These are phyloP conservation scores for Heliosperma pusillum DNA, from an alignment of 148 eudicot species.

Conservation along the genomic window DNA sequence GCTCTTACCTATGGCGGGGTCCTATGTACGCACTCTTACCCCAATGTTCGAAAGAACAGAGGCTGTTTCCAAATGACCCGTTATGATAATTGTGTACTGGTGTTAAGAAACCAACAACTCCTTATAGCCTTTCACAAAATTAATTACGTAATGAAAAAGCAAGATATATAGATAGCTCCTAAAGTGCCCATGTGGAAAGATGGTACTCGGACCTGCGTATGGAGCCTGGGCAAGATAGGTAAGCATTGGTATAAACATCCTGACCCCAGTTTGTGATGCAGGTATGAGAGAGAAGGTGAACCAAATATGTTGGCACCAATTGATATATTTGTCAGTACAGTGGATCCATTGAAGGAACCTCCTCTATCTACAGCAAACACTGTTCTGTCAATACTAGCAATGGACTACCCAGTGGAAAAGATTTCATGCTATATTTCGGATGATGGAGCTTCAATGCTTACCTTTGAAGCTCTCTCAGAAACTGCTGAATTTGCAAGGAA, in stretches of 20 bases:
- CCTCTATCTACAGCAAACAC: slow-evolving; percentile 90
- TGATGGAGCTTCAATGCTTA: slow-evolving; percentile 99
- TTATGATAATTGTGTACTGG: neutral
- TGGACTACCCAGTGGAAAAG: slow-evolving; percentile 96
- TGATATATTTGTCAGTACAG: slow-evolving; percentile 95
- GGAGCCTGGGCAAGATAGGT: neutral
- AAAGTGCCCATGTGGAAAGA: too few relatives aligned
- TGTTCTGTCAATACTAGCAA: slow-evolving; percentile 77
- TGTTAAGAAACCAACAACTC: too few relatives aligned
- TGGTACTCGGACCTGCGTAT: neutral
- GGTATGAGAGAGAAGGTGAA: slow-evolving; percentile 97
- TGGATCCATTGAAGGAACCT: slow-evolving; percentile 96
- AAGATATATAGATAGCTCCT: too few relatives aligned
- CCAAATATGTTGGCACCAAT: slow-evolving; percentile 88
- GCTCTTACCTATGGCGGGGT: neutral
- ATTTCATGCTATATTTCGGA: slow-evolving; percentile 95
- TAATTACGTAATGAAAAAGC: neutral
- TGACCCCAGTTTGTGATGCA: slow-evolving; percentile 34
- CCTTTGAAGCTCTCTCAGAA: slow-evolving; percentile 93
- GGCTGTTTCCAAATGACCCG: neutral
- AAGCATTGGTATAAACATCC: neutral
- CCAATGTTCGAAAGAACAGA: too few relatives aligned
- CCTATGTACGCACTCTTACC: too few relatives aligned
- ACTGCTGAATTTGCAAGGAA: slow-evolving; percentile 94
- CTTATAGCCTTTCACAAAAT: neutral